Evolutionary conservation across 2,329 filamentous ascomycete species (phyloP).

Genomic region (Pestalotiopsis sp.): DNA sequence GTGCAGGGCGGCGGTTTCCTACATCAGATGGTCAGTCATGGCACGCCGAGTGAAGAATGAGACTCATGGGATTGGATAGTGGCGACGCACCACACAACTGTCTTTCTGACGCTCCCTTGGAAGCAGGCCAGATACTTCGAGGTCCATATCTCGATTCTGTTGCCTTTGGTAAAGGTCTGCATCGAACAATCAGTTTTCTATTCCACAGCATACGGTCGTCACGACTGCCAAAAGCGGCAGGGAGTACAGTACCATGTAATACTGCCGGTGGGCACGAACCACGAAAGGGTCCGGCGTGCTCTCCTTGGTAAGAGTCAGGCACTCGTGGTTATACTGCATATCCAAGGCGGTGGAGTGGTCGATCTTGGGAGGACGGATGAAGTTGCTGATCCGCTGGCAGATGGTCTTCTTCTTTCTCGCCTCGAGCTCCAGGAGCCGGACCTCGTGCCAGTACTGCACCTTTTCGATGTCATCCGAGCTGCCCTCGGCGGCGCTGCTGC

Average conservation of each 20-base stretch:
- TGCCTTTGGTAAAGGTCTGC: conserved; percentile 34
- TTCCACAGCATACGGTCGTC: not conserved
- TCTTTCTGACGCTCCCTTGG: conserved; percentile 23
- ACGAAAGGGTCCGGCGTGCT: conserved; percentile 35
- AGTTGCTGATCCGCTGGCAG: not conserved
- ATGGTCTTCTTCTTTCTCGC: conserved; percentile 8
- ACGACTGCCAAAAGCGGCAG: not conserved
- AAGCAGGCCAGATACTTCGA: conserved; percentile 31
- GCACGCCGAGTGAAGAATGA: not conserved
- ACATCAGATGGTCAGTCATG: conserved; percentile 1
- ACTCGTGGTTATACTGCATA: conserved; percentile 29
- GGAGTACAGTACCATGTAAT: conserved; percentile 28
- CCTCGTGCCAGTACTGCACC: conserved; percentile 4
- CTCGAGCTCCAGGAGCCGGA: not conserved
- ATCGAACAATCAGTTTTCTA: not conserved
- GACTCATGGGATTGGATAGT: no score
- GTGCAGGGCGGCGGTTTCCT: conserved; percentile 33
- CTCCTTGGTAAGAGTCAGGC: conserved; percentile 31
- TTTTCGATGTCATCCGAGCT: not conserved
- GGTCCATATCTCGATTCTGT: conserved; percentile 35
- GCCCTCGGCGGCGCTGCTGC: not conserved
- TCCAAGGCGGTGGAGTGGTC: not conserved
- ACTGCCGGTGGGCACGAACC: conserved; percentile 24
- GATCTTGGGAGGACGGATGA: not conserved
- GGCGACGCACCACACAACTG: conserved; percentile 32